These are phyloP conservation scores for Ophiostoma novo-ulmi DNA, from an alignment of 2,329 filamentous ascomycete species.

Conservation along the genomic window DNA sequence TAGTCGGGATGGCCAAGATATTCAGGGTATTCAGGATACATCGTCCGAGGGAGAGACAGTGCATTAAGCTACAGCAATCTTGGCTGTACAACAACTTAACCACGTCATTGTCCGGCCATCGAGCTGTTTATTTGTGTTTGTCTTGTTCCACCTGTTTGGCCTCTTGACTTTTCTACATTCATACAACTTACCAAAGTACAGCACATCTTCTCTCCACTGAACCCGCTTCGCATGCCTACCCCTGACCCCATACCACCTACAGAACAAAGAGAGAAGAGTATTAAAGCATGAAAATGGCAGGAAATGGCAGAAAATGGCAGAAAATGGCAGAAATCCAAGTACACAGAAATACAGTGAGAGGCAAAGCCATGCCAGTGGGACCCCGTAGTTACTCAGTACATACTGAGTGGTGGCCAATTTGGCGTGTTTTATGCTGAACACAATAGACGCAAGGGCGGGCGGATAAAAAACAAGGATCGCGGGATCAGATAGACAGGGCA, in stretches of 20 bases:
- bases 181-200: background rate
- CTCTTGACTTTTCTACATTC: no score
- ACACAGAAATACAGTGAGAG: background rate
- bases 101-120: background rate
- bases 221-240: background rate
- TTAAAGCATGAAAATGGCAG: background rate
- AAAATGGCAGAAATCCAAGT: background rate
- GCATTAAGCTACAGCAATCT: background rate
- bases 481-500: conserved; percentile 5
- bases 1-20: background rate
- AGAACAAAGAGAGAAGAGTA: background rate
- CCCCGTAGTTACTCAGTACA: background rate
- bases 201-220: background rate
- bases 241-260: background rate
- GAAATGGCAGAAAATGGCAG: background rate
- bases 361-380: background rate
- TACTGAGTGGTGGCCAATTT: background rate
- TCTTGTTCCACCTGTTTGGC: no score
- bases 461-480: conserved; percentile 8
- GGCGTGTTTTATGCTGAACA: conserved; percentile 10
- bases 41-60: background rate
- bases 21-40: background rate
- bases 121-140: background rate
- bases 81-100: background rate
- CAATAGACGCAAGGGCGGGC: conserved; percentile 5